phyloP scores from a whole-genome alignment of 176 grass and related monocot species.

The Urochloa ruziziensis region DNA sequence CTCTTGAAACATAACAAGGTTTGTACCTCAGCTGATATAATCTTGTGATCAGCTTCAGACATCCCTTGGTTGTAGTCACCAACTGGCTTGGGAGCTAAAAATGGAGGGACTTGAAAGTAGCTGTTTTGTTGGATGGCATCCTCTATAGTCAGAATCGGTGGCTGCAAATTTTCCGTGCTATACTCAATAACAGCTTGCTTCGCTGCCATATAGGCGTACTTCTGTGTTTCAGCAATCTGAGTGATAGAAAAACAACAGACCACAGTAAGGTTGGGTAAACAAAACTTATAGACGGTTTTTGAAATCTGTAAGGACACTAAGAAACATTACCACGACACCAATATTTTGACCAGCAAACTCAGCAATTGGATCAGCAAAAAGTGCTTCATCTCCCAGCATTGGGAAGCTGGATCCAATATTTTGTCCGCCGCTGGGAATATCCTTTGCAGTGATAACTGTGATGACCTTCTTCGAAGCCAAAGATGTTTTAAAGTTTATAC shows the following conservation, averaged over 20 bases:
- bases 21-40: conserved; percentile 59
- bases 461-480: conserved; percentile 62
- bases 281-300: background rate
- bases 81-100: conserved; percentile 46
- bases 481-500: conserved; percentile 51
- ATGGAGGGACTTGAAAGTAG: conserved; percentile 54
- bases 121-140: conserved; percentile 61
- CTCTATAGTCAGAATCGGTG: conserved; percentile 77
- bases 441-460: conserved; percentile 57
- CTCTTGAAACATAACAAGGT: background rate
- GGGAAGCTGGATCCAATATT: conserved; percentile 44
- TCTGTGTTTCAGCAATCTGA: conserved; percentile 78
- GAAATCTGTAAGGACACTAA: background rate
- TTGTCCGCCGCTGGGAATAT: conserved; percentile 67
- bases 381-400: conserved; percentile 50
- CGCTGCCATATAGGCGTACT: conserved; percentile 72
- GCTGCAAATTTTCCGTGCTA: conserved; percentile 59
- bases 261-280: background rate
- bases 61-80: conserved; percentile 74
- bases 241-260: conserved; percentile 3
- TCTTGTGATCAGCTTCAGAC: conserved; percentile 87
- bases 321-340: conserved; percentile 64
- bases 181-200: conserved; percentile 64
- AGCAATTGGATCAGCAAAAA: conserved; percentile 61
- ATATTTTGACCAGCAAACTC: conserved; percentile 80